Conservation (phyloP, 306 rosid genomes). For the Vigna hirtella region DNA sequence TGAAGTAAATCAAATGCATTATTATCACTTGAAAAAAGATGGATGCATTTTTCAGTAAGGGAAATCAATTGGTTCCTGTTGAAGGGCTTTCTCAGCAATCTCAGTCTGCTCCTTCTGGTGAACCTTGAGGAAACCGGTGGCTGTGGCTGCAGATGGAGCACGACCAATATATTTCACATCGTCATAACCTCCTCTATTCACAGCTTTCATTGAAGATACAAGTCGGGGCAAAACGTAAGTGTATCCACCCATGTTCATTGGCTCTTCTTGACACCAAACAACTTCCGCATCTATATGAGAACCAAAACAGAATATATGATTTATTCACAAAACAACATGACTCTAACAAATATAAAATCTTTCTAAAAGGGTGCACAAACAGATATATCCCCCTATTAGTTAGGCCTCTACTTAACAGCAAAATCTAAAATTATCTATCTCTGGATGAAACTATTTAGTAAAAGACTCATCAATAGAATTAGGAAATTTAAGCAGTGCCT, state of each 20-base stretch:
- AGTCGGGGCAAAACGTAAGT: conserved; percentile 76
- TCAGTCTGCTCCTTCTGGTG: conserved; percentile 89
- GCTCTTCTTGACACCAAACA: conserved; percentile 99
- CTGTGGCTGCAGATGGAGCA: conserved; percentile 91
- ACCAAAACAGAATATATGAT: conserved; percentile 30
- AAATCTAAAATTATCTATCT: background rate
- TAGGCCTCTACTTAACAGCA: background rate
- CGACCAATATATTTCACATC: conserved; percentile 86
- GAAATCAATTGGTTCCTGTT: conserved; percentile 63
- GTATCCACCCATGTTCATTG: conserved; percentile 98
- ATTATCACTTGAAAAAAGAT: conserved; percentile 2
- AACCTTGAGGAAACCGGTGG: conserved; percentile 83
- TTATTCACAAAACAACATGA: conserved; percentile 12
- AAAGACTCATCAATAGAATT: background rate
- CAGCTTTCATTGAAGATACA: conserved; percentile 73
- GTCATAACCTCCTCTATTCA: conserved; percentile 72
- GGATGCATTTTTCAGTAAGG: conserved; percentile 41
- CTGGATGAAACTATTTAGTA: background rate
- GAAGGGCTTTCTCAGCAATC: conserved; percentile 81
- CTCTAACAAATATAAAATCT: background rate
- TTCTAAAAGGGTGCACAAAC: too few relatives aligned
- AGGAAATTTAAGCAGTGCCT: background rate
- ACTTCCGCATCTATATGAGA: conserved; percentile 79
- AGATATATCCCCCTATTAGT: background rate
- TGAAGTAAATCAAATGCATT: background rate